Base-by-base conservation (phyloP, 106 monocot genomes). In the Iris macrosiphon region DNA sequence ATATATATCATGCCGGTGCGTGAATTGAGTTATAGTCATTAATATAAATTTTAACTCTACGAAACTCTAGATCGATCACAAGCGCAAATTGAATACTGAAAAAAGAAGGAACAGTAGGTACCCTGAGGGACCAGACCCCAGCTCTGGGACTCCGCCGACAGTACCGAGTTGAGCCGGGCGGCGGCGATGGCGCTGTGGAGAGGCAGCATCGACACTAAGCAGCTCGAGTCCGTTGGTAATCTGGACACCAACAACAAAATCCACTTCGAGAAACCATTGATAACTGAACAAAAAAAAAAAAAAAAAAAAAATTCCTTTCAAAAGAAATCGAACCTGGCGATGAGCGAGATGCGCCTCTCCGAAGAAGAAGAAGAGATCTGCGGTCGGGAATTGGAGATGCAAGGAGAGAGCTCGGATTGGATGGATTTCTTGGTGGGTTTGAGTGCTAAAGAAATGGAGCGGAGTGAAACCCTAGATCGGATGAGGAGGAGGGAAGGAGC, bases 101-200 rank as follows among this genome's bases (percentile, higher is more conserved):
- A n/a, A n/a, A n/a, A n/a, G n/a, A n/a, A n/a, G n/a, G n/a, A n/a
- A n/a, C n/a, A n/a, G n/a, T n/a, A n/a, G n/a, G 2, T 54, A 74
- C 66, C 74, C 40, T 45, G 54, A 6, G 74, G 74, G 48, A 74
- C 23, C 53, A 52, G n/a, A 2, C 46, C 74, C 74, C 74, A 74
- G 52, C 44, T 66, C 61, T 74, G 74, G 4, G 67, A 67, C 41
- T 68, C 67, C 30, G 74, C 55, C 4, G 67, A 54, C 34, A 75
- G 62, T 14, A 62, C 49, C 13, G 74, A 75, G 12, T 3, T 66
- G 35, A 75, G 43, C 2, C 67, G 74, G 40, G 74, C 67, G 7
- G 61, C 40, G 6, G 74, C 74, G 18, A 74, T 61, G 11, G 74
- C 74, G 31, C 61, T 74, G 23, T 74, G 74, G 21, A 75, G 56